A percentile compares a stretch with the other conserved stretches of the same genome.
phyloP scores from a whole-genome alignment of 148 eudicot species.

The Fallopia convolvulus region DNA sequence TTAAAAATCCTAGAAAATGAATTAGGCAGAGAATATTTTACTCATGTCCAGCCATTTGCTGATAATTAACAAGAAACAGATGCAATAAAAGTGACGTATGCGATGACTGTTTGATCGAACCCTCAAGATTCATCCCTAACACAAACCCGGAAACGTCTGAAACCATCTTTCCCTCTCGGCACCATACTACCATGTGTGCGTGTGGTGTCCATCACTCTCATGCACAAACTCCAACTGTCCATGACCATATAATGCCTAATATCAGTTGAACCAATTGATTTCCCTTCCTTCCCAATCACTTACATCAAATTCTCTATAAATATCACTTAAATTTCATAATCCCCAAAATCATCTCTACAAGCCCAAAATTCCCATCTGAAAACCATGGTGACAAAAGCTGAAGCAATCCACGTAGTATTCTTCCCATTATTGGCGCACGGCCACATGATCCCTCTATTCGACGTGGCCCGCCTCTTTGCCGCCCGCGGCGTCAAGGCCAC shows the following conservation, averaged over 20 bases:
- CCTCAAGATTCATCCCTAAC: no score
- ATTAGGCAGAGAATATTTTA: no score
- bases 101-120: not conserved
- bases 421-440: slow-evolving; percentile 26
- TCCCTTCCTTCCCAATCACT: not conserved
- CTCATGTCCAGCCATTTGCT: no score
- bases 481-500: slow-evolving; percentile 23
- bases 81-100: not conserved
- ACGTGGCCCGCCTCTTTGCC: slow-evolving; percentile 31
- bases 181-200: no score
- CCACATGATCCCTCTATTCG: slow-evolving; percentile 31
- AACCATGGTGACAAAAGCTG: slow-evolving; percentile 15
- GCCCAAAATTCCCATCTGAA: not conserved
- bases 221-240: not conserved
- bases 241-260: no score
- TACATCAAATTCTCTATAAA: not conserved
- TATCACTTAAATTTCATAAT: not conserved
- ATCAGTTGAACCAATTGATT: no score
- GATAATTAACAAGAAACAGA: not conserved
- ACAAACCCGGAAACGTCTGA: not conserved
- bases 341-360: not conserved
- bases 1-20: no score
- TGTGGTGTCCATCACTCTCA: not conserved
- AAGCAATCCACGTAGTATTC: slow-evolving; percentile 22
- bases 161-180: not conserved